These are phyloP conservation scores for Mesembryanthemum crystallinum DNA, from an alignment of 148 eudicot genomes.

Conservation along the genomic window DNA sequence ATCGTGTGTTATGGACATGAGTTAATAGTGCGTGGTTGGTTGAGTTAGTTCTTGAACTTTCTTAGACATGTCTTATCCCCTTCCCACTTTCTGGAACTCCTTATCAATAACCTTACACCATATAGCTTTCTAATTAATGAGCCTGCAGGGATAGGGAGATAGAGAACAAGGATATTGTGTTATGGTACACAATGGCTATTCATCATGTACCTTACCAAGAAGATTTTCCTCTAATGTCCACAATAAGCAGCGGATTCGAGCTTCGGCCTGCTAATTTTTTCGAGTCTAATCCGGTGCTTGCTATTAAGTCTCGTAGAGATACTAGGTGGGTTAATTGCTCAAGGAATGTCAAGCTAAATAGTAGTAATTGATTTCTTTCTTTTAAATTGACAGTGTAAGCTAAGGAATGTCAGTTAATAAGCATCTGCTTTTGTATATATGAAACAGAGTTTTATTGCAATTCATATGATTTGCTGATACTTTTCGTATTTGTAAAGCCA, in stretches of 20 bases:
- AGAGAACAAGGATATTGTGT: conserved; percentile 50
- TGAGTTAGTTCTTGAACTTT: no score
- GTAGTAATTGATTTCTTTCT: no score
- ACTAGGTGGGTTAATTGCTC: conserved; percentile 15
- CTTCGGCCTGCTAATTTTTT: conserved; percentile 47
- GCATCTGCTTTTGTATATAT: no score
- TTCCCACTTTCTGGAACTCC: no score
- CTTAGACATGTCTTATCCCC: no score
- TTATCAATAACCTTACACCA: no score
- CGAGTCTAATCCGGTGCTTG: conserved; percentile 40
- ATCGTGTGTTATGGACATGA: no score
- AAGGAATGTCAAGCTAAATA: neutral
- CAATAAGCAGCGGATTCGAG: conserved; percentile 35
- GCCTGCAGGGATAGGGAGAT: conserved; percentile 44
- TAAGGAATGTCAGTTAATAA: no score
- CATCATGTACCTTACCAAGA: conserved; percentile 51
- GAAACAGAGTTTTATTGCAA: no score
- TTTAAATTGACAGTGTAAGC: no score
- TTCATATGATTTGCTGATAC: neutral
- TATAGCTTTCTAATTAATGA: neutral
- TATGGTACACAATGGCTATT: conserved; percentile 51
- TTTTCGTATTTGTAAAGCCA: neutral
- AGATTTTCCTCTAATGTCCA: conserved; percentile 56
- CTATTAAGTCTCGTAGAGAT: conserved; percentile 14
- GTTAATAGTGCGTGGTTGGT: no score